These are phyloP conservation scores for Alisma plantagoaquatica DNA, from an alignment of 106 monocot species.

Conservation along the genomic window DNA sequence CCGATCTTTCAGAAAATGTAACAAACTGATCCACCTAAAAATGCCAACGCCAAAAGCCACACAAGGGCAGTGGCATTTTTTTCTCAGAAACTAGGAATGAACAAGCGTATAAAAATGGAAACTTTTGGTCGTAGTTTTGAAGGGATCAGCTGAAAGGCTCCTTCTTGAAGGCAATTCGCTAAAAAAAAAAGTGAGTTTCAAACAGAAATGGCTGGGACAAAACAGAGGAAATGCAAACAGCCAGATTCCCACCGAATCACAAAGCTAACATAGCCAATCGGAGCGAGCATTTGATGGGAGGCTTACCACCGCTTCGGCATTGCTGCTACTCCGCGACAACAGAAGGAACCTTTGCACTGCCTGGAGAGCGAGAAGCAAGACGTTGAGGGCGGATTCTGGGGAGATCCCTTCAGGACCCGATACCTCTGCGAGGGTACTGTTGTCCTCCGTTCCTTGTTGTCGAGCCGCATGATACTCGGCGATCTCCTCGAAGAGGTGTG, in stretches of 20 bases:
- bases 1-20: too few relatives aligned
- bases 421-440: constrained; percentile 14
- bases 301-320: constrained; percentile 5
- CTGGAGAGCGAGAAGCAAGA: constrained; percentile 36
- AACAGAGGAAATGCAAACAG: background rate
- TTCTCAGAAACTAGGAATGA: too few relatives aligned
- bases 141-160: background rate
- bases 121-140: too few relatives aligned
- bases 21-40: too few relatives aligned
- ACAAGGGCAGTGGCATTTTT: too few relatives aligned
- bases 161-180: background rate
- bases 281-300: background rate
- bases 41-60: too few relatives aligned
- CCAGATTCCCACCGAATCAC: background rate
- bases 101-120: too few relatives aligned
- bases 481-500: constrained; percentile 66
- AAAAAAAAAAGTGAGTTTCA: background rate
- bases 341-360: constrained; percentile 42
- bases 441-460: background rate
- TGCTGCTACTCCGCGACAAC: constrained; percentile 2
- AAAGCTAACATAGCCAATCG: background rate
- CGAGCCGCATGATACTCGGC: constrained; percentile 17
- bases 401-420: background rate
- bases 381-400: constrained; percentile 14
- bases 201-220: background rate